Conservation (phyloP, 768 basidiomycete genomes). For the Rhizopogon vinicolor region DNA sequence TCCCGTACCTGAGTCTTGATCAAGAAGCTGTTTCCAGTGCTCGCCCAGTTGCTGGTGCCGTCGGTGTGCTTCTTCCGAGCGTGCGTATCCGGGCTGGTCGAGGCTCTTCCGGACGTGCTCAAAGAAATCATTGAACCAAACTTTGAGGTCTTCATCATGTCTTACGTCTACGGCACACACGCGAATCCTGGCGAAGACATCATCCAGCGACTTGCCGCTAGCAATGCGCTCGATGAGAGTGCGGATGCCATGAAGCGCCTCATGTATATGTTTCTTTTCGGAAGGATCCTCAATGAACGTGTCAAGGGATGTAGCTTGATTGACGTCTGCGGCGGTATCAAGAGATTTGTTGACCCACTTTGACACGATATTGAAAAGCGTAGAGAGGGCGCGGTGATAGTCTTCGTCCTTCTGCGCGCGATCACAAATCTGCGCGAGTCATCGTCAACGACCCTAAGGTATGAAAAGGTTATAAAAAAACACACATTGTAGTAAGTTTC, state of each 20-base stretch:
- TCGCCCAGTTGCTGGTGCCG: conserved; percentile 40
- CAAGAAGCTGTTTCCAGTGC: conserved; percentile 47
- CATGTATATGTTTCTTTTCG: conserved; percentile 54
- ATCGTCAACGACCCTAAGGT: neutral
- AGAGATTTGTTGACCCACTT: conserved; percentile 53
- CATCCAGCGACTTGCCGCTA: conserved; percentile 42
- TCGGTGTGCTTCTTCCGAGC: conserved; percentile 38
- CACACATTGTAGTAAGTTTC: conserved; percentile 50
- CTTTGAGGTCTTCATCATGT: conserved; percentile 46
- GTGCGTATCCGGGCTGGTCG: conserved; percentile 46
- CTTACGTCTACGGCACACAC: conserved; percentile 44
- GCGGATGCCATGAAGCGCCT: conserved; percentile 39
- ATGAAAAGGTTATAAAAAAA: neutral
- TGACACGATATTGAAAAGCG: conserved; percentile 51
- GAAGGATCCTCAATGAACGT: conserved; percentile 60
- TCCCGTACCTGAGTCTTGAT: conserved; percentile 36
- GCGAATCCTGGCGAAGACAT: conserved; percentile 38
- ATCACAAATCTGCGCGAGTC: conserved; percentile 47
- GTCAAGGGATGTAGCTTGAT: conserved; percentile 41
- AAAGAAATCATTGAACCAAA: conserved; percentile 55
- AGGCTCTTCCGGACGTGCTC: conserved; percentile 40
- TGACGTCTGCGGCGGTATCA: conserved; percentile 42
- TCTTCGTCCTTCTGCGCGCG: conserved; percentile 58
- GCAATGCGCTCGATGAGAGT: conserved; percentile 52
- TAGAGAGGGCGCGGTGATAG: conserved; percentile 54